Evolutionary conservation across 768 basidiomycete genomes (phyloP).

Genomic region (Rhizopogon sp.): DNA sequence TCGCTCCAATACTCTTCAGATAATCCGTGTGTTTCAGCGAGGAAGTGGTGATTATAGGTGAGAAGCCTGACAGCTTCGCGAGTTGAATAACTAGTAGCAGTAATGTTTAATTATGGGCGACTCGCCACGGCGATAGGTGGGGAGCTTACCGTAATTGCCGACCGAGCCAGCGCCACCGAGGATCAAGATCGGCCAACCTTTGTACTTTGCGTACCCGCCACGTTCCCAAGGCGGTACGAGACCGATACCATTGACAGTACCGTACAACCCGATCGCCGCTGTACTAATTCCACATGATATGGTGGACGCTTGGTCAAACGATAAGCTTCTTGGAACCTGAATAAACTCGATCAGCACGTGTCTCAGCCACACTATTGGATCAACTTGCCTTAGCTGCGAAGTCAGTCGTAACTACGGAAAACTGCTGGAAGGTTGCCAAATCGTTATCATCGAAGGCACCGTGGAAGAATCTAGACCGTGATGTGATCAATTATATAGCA

Average conservation of each 20-base stretch:
- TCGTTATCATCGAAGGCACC: constrained; percentile 34
- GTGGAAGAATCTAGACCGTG: constrained; percentile 32
- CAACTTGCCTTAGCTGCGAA: constrained; percentile 34
- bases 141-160: constrained; percentile 41
- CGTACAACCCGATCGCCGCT: constrained; percentile 47
- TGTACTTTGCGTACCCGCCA: constrained; percentile 35
- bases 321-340: constrained; percentile 42
- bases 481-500: constrained; percentile 17
- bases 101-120: constrained; percentile 8
- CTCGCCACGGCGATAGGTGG: constrained; percentile 3
- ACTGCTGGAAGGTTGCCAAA: constrained; percentile 40
- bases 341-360: background rate
- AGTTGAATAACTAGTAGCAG: constrained; percentile 31
- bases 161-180: constrained; percentile 46
- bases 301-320: constrained; percentile 45
- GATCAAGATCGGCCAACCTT: constrained; percentile 40
- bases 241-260: constrained; percentile 33
- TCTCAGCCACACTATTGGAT: background rate
- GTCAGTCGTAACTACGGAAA: constrained; percentile 34
- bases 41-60: constrained; percentile 28
- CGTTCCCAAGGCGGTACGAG: constrained; percentile 35
- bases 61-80: constrained; percentile 36
- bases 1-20: constrained; percentile 29
- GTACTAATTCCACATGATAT: constrained; percentile 46
- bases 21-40: constrained; percentile 31